These are phyloP conservation scores for Jacaranda mimosifolia DNA, from an alignment of 257 asterid genomes.

Conservation along the genomic window DNA sequence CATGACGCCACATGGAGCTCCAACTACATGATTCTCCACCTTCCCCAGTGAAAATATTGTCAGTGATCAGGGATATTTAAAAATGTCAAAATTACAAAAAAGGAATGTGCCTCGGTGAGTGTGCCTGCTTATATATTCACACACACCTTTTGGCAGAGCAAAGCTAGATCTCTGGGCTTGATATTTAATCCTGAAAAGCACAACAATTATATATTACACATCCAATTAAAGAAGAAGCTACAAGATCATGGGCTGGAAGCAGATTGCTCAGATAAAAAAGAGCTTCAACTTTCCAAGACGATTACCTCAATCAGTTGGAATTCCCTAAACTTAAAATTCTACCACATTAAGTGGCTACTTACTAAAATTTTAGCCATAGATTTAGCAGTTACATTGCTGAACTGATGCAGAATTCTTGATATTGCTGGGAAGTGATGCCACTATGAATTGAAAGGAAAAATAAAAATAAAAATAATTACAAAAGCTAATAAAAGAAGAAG, in stretches of 20 bases:
- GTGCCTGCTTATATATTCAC: slow-evolving; percentile 6
- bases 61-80: slow-evolving; percentile 13
- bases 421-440: neutral
- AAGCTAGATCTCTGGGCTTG: slow-evolving; percentile 86
- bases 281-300: too few relatives aligned
- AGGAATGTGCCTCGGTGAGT: neutral
- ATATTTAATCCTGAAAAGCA: slow-evolving; percentile 75
- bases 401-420: too few relatives aligned
- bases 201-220: too few relatives aligned
- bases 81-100: neutral
- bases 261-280: too few relatives aligned
- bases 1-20: slow-evolving; percentile 99
- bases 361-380: too few relatives aligned
- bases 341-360: too few relatives aligned
- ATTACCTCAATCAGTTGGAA: too few relatives aligned
- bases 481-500: slow-evolving; percentile 23
- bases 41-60: slow-evolving; percentile 39
- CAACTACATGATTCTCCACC: slow-evolving; percentile 98
- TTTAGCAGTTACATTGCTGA: too few relatives aligned
- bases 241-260: too few relatives aligned
- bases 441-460: neutral
- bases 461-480: neutral
- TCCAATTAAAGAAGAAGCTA: too few relatives aligned
- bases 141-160: slow-evolving; percentile 94
- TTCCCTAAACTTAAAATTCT: too few relatives aligned